Percentiles rank a stretch among this genome's conserved stretches.
Conservation (phyloP, 495 filamentous ascomycete species). For the Recurvomyces mirabilis region DNA sequence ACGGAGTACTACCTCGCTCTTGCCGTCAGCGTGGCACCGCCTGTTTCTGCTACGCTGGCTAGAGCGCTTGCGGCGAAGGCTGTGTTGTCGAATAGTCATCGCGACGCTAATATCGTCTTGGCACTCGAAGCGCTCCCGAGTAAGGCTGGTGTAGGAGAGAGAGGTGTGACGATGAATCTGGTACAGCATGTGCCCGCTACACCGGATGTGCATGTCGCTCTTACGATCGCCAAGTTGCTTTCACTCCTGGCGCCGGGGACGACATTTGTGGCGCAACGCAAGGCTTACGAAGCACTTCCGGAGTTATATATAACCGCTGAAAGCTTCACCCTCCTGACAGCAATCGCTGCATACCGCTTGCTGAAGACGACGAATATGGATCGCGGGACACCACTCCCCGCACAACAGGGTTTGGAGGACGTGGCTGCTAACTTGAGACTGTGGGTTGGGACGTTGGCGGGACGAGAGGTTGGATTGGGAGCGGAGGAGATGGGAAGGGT, state of each 20-base stretch:
- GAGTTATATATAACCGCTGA: constrained; percentile 18
- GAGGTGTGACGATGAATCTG: constrained; percentile 20
- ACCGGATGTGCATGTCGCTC: constrained; percentile 56
- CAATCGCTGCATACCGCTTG: constrained; percentile 61
- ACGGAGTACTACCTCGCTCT: constrained; percentile 43
- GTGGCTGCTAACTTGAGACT: constrained; percentile 25
- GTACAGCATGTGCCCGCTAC: constrained; percentile 32
- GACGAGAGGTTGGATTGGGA: constrained; percentile 21
- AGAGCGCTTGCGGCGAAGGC: constrained; percentile 69
- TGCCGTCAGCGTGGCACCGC: constrained; percentile 65
- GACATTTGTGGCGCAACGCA: background rate
- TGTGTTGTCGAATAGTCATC: constrained; percentile 43
- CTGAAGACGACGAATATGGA: constrained; percentile 34
- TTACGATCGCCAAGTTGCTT: constrained; percentile 72
- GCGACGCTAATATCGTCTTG: constrained; percentile 42
- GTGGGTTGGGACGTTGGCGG: constrained; percentile 29
- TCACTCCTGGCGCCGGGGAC: constrained; percentile 47
- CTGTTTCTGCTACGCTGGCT: constrained; percentile 60
- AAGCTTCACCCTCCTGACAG: constrained; percentile 59
- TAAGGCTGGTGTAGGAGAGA: constrained; percentile 21
- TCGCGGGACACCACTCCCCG: background rate
- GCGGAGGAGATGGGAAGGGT: constrained; percentile 6
- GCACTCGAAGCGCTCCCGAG: constrained; percentile 43
- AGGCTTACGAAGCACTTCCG: constrained; percentile 23
- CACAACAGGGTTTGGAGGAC: constrained; percentile 20